Evolutionary conservation across 2,329 filamentous ascomycete species (phyloP), one percentile per base, ranked within the genome.

Genomic region (Colletotrichum gloeosporioides): DNA sequence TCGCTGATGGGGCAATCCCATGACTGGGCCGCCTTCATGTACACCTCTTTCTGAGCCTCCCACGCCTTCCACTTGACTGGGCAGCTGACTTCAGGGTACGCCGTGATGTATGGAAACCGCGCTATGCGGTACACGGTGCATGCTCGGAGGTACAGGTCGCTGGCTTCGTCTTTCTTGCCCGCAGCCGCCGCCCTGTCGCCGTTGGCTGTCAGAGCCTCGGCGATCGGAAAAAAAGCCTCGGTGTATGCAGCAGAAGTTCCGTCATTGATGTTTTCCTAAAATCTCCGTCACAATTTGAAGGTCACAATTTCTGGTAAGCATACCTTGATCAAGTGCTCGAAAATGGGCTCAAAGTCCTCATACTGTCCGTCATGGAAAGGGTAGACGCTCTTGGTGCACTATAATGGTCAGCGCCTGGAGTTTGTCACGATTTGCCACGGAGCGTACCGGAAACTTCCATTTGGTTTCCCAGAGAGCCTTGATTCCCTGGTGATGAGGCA

Each of bases 81-180:
- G 59, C 86, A 85, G 78, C 80, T 87, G 55, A 86, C 77, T 3
- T 75, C 67, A 1, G 88, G 87, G 66, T 83, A 85, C 5, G 81
- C 78, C 4, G 85, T 83, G 78, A 90, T 86, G 79, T 90, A 89
- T 5, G 94, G 94, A 81, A 96, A 95, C 18, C 94, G 89, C 0
- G 93, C 89, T 78, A 96, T 95, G 69, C 94, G 90, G 83, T 94
- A 93, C n/a, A 95, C 88, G 31, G 93, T 92, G 27, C 93, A 93
- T 7, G 93, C 93, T 27, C 94, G 91, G n/a, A 95, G 88, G 83
- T 93, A 95, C 22, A 93, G 87, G 44, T 90, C 89, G 6, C 89
- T 90, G 1, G 93, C 93, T 57, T 88, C 87, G 53, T 87, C 86
- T 6, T 81, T 82, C 73, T 93, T 86, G 32, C 88, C 89, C 3